phyloP scores from a whole-genome alignment of 164 flowering plant genomes.

The Magnolia kwangsiensis region DNA sequence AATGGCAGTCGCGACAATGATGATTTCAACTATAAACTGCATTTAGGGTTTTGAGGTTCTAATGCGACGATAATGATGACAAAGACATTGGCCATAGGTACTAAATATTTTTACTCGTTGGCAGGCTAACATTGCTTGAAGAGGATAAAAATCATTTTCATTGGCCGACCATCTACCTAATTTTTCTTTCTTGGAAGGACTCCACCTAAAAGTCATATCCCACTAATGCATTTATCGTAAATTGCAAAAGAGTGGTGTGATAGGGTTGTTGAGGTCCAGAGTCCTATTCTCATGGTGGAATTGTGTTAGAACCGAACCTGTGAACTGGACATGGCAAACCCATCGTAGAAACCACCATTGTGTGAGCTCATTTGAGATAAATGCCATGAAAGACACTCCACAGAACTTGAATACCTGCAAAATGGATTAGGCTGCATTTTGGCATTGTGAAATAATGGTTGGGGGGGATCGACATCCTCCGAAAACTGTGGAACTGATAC shows the following conservation, averaged over 20 bases:
- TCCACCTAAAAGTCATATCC: not conserved
- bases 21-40: not conserved
- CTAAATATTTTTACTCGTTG: not conserved
- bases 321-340: too few relatives aligned
- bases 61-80: not conserved
- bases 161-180: conserved; percentile 5
- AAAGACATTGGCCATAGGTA: not conserved
- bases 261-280: not conserved
- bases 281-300: not conserved
- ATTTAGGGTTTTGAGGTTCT: too few relatives aligned
- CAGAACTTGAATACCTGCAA: not conserved
- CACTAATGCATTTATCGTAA: not conserved
- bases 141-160: not conserved
- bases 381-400: not conserved
- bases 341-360: too few relatives aligned
- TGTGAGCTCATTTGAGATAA: too few relatives aligned
- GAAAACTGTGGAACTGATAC: not conserved
- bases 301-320: not conserved
- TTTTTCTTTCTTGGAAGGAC: not conserved
- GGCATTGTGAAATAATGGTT: not conserved
- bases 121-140: not conserved
- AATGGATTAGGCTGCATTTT: not conserved
- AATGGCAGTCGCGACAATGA: not conserved
- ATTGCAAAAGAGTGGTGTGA: not conserved
- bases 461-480: not conserved